Conservation (phyloP, 192 early-diverging fungal species). For the Backusella liffmaniae region DNA sequence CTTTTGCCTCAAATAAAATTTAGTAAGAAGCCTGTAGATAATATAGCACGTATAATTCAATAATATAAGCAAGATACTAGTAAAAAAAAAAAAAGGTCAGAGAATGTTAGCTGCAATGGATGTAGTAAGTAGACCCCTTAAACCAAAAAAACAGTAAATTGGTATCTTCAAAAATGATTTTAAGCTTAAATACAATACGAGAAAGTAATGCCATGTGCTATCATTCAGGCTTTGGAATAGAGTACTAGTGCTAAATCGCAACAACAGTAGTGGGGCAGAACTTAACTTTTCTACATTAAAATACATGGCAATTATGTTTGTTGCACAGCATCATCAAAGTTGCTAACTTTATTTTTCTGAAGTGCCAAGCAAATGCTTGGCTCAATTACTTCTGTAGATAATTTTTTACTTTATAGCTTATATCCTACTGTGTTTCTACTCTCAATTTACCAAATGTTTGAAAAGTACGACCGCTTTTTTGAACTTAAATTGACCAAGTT, state of each 20-base stretch:
- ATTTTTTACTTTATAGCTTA: too few relatives aligned
- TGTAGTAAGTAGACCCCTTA: background rate
- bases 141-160: background rate
- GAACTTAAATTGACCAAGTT: too few relatives aligned
- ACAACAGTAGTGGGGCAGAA: background rate
- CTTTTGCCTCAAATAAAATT: too few relatives aligned
- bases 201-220: background rate
- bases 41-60: background rate
- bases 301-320: background rate
- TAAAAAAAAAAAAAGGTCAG: too few relatives aligned
- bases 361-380: background rate
- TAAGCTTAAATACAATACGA: background rate
- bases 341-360: background rate
- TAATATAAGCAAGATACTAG: background rate
- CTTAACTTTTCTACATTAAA: conserved; percentile 5
- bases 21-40: background rate
- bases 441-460: too few relatives aligned
- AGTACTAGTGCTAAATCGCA: background rate
- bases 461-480: too few relatives aligned
- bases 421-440: too few relatives aligned
- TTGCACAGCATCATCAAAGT: background rate
- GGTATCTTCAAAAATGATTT: background rate
- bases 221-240: background rate
- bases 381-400: background rate
- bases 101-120: background rate